Evolutionary conservation across 257 asterid genomes (phyloP), one percentile per base, ranked within the genome.

Genomic region (Agastache rugosa): DNA sequence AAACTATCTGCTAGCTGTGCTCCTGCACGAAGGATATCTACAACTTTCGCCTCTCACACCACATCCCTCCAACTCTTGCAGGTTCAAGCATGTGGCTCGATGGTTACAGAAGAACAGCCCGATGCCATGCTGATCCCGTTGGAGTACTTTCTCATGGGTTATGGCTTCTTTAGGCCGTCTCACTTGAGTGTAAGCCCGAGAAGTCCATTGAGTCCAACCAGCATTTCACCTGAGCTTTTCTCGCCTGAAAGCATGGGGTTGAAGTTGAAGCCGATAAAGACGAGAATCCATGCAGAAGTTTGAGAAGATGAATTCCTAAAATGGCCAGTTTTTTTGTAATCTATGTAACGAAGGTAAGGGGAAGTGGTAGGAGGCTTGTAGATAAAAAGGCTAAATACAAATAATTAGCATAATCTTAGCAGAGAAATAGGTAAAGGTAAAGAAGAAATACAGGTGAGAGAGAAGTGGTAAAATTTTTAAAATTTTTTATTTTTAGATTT

Each of bases 81-180:
- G 93, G 96, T 88, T 60, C 91, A 90, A 83, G 86, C 90, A 41
- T 90, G 96, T 31, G 96, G 93, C 35, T 88, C 96, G 11, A 76
- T 88, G 80, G 92, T 90, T 2, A 90, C 93, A 0, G 93, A 90
- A 83, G 96, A 90, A 79, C 96, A 88, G 74, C 96, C 96, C 0
- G 88, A 90, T 15, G 92, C 92, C 55, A 88, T 90, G 96, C 63
- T 86, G 68, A 89, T 85, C 53, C 96, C 96, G 2, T 69, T 90
- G 9, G 96, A 90, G 72, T 90, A 88, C 77, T 90, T 90, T 56
- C 85, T 90, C 72, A 85, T 90, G 93, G 90, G 93, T 3, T 82
- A 55, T 25, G 93, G 96, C 60, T 83, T 85, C 82, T 80, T 78
- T 71, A 86, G 85, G 75, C 88, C 88, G 8, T 87, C 84, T 17